These are phyloP conservation scores for Hippophae tibetana DNA, from an alignment of 306 rosid genomes.

Conservation along the genomic window DNA sequence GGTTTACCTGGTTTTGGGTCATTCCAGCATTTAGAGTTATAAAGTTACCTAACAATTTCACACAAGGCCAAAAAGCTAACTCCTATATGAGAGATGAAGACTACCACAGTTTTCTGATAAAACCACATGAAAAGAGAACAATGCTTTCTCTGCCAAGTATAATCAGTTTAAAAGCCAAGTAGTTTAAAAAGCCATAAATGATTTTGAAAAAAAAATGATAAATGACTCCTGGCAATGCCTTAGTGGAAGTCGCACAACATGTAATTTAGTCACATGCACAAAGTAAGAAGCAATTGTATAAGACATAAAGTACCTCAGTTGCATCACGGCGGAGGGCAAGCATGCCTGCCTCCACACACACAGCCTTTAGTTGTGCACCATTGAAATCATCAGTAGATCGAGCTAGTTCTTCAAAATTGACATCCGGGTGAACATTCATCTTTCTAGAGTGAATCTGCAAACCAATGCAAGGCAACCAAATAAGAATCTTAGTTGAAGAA, in stretches of 20 bases:
- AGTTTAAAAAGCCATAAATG: no score
- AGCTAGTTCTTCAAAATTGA: conserved; percentile 89
- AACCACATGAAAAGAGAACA: no score
- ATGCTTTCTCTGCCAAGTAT: no score
- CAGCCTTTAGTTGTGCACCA: conserved; percentile 93
- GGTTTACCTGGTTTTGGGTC: conserved; percentile 53
- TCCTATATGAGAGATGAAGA: no score
- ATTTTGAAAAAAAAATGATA: no score
- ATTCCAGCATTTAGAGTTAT: neutral
- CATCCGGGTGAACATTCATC: conserved; percentile 91
- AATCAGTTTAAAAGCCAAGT: no score
- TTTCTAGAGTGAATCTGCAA: conserved; percentile 84
- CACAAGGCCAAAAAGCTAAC: no score
- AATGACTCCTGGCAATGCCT: no score
- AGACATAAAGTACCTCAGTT: conserved; percentile 55
- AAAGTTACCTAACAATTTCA: no score
- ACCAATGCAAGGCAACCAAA: conserved; percentile 7
- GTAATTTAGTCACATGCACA: no score
- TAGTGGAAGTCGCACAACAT: no score
- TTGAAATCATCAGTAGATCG: conserved; percentile 95
- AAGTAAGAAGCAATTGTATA: neutral
- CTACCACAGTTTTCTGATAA: no score
- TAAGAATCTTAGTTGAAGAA: conserved; percentile 1
- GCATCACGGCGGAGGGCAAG: conserved; percentile 97
- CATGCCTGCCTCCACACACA: conserved; percentile 97